Evolutionary conservation across 2,329 filamentous ascomycete genomes (phyloP), one percentile per base, ranked within the genome.

Genomic region (Pseudogymnoascus sp.): DNA sequence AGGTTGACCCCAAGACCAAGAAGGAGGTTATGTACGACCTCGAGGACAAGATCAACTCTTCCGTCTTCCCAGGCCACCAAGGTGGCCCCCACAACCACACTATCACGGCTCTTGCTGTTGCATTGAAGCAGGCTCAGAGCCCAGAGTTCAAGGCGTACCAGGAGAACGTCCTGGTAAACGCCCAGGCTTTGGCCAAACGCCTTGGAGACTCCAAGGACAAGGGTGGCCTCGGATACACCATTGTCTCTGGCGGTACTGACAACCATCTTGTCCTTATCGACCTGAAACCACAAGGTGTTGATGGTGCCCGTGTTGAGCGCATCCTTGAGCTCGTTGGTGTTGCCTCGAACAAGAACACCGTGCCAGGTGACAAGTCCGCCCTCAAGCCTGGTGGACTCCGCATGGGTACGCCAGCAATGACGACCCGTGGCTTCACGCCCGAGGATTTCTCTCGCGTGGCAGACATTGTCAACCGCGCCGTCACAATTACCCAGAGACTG

Each of bases 51-150:
- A 99, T 99, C 80, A 99, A 99, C 79, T 85, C 87, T 70, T 96
- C 93, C 63, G 95, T 99, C 66, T 99, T 99, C 82, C 95, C 95
- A 15, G 95, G 95, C 63, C 95, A 99, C 78, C 95, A 99, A 77
- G 95, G 95, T 74, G 95, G 95, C 23, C 95, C 95, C 62, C 95
- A 99, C 80, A 99, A 99, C 81, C 95, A 99, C 82, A 99, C 95
- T 70, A 99, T 99, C 76, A 96, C 95, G 37, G 95, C 95, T 50
- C 83, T 99, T 29, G 87, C 95, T 19, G 95, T 99, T 59, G 95
- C 95, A 11, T 83, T 99, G 65, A 96, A 96, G 80, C 95, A 99
- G 78, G 91, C 91, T 2, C 91, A 93, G 74, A 87, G 87, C 5
- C 85, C 88, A 59, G 93, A 96, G 73, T 99, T 99, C 82, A 90